Base-by-base conservation (phyloP, 2,329 filamentous ascomycete species). In the Drechslera avenae region DNA sequence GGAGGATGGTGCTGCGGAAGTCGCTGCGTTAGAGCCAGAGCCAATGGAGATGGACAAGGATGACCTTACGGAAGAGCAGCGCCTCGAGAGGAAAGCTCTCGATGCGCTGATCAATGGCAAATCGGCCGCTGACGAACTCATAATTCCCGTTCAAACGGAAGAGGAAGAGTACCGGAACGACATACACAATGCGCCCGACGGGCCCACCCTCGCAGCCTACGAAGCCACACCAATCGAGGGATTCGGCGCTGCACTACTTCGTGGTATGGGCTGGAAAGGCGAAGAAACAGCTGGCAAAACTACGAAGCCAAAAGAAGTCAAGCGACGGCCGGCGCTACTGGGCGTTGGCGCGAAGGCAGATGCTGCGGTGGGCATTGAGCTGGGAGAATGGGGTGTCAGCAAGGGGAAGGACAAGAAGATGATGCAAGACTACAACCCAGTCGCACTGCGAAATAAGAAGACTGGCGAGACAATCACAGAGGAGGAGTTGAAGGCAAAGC, bases 251-350 rank as follows among this genome's bases (percentile, higher is more conserved):
- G 91, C 92, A 0, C 80, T 97, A 57, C 81, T 99, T 30, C 86
- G 92, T 26, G 91, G 92, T 8, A 97, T 97, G 89, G 94, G 94
- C 7, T 97, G 93, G 92, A 91, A 97, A 66, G 84, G 86, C 57
- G 85, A 81, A 14, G 79, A 84, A 56, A 75, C 78, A 32, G 79
- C 85, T 43, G 78, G 87, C 76, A 73, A 82, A 46, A 74, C 74
- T 2, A 37, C 46, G 21, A 88, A 88, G 59, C 79, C 86, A 30
- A 86, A 84, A 56, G 77, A 86, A 14, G 79, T 86, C 12, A 87
- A 88, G 67, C 82, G 86, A 43, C 84, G 92, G 41, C 87, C 91
- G 13, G 91, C 91, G 51, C 82, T 95, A 48, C 79, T 97, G 8
- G 94, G 94, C 0, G 87, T 97, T 6, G 94, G 93, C 3, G 92